Evolutionary conservation across 768 basidiomycete genomes (phyloP), one percentile per base, ranked within the genome.

Genomic region (Neoboletus brunneissimus): DNA sequence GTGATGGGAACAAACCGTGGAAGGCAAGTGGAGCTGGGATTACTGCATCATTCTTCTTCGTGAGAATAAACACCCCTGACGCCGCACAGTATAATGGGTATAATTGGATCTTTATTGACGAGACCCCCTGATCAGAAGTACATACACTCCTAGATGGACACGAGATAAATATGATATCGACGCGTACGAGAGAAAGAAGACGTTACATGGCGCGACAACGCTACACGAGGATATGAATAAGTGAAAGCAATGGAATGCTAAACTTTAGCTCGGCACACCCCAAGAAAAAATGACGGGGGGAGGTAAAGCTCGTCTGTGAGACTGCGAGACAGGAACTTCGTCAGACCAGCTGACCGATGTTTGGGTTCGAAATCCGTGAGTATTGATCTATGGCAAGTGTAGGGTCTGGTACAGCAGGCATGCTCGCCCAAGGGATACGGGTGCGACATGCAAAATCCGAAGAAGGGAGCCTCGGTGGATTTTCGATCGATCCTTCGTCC

Each of bases 11-110:
- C 51, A 37, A 53, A 50, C 13, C 41, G 48, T n/a, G 45, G 42
- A 42, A 40, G 22, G 43, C 12, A 41, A 54, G 12, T 35, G 5
- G 48, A 42, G 32, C 44, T n/a, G n/a, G n/a, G 48, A 54, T 35
- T 38, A 32, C 15, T 54, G 16, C 23, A 25, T 43, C 32, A 9
- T 51, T 41, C 40, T 45, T 46, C 43, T 54, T 53, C 65, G 65
- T 67, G 64, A 64, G 64, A 66, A 66, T 48, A 43, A 38, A 16
- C n/a, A 16, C 23, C 45, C 22, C 46, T 59, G 59, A 51, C 31
- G 42, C 55, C 56, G 48, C 50, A 37, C 2, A 22, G 18, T 12
- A n/a, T 2, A 27, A n/a, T 13, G 7, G 7, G 38, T 22, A 23
- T 7, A 16, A 32, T 20, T 1, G 25, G 27, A 37, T 12, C 16